Percentiles rank a stretch among this genome's conserved stretches.
phyloP scores from a whole-genome alignment of 768 basidiomycete species.

The Dentipellis fragilis region DNA sequence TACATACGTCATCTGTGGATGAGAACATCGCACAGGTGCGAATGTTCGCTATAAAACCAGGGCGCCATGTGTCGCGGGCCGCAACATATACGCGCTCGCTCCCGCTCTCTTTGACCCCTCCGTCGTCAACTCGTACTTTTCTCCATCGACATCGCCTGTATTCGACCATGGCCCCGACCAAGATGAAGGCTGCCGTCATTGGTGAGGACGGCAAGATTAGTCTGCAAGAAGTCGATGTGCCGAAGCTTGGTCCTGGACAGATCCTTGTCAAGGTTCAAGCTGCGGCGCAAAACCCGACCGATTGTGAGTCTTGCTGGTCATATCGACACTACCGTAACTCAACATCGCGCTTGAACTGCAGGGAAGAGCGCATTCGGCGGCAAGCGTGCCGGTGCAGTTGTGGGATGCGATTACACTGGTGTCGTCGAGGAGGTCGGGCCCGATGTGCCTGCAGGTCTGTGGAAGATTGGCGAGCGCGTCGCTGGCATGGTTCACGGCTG shows the following conservation, averaged over 20 bases:
- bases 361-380: neutral
- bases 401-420: slow-evolving; percentile 11
- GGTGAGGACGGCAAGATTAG: neutral
- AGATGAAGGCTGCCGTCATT: neutral
- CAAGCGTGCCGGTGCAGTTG: neutral
- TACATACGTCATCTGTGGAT: too few relatives aligned
- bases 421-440: slow-evolving; percentile 8
- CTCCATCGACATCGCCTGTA: too few relatives aligned
- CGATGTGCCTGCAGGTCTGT: slow-evolving; percentile 4
- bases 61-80: too few relatives aligned
- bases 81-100: too few relatives aligned
- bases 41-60: too few relatives aligned
- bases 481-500: neutral
- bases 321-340: too few relatives aligned
- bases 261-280: slow-evolving; percentile 4
- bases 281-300: slow-evolving; percentile 1
- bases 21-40: too few relatives aligned
- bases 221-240: neutral
- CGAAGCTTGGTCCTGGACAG: neutral
- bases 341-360: neutral
- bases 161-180: neutral
- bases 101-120: too few relatives aligned
- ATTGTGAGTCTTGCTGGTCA: neutral
- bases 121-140: too few relatives aligned
- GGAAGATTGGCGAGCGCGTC: slow-evolving; percentile 11